phyloP scores from a whole-genome alignment of 345 rosid species.

The Luvunga scandens region DNA sequence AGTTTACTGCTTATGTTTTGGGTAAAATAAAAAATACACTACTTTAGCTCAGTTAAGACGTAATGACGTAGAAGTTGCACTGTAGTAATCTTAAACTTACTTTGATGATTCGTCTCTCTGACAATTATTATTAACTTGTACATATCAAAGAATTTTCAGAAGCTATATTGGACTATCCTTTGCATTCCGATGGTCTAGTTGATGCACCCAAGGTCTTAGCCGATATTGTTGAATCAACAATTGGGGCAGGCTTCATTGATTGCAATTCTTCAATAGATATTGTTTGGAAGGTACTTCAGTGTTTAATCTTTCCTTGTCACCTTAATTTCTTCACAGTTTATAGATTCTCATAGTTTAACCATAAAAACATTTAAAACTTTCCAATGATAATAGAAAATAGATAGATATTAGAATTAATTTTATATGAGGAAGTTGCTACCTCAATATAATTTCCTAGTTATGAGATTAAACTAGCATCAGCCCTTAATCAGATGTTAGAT shows the following conservation, averaged over 20 bases:
- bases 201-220: slow-evolving; percentile 59
- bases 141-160: slow-evolving; percentile 47
- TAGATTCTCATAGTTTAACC: too few species aligned
- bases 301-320: not conserved
- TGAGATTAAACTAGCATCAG: too few species aligned
- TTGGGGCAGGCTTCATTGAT: slow-evolving; percentile 61
- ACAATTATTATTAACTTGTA: not conserved
- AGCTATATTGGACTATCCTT: slow-evolving; percentile 40
- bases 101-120: not conserved
- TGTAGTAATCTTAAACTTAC: not conserved
- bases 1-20: too few species aligned
- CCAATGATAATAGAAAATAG: too few species aligned
- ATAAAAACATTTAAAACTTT: not conserved
- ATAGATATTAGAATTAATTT: too few species aligned
- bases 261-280: slow-evolving; percentile 28
- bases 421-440: too few species aligned
- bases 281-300: slow-evolving; percentile 45
- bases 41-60: too few species aligned
- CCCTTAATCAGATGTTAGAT: too few species aligned
- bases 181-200: slow-evolving; percentile 56
- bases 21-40: too few species aligned
- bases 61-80: too few species aligned
- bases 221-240: slow-evolving; percentile 52
- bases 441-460: too few species aligned
- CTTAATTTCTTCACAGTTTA: not conserved